Evolutionary conservation across 2,329 filamentous ascomycete genomes (phyloP).

Genomic region (Allantophomopsis cytisporea): DNA sequence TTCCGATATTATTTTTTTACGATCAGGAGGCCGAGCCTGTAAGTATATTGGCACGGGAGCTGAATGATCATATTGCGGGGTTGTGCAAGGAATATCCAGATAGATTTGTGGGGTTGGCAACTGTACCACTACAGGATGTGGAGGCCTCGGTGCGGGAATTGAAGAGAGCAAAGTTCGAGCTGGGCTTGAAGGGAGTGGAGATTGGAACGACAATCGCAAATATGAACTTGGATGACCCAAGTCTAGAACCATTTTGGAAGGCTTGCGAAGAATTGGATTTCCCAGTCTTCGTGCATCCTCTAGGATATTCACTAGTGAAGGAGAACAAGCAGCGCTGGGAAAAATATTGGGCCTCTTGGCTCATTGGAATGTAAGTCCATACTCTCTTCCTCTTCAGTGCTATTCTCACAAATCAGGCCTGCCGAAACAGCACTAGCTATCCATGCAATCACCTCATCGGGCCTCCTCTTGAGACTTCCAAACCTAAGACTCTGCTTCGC

Average conservation of each 20-base stretch:
- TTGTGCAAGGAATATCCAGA: slow-evolving; percentile 12
- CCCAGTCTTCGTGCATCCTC: slow-evolving; percentile 20
- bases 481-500: slow-evolving; percentile 19
- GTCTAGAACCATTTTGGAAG: slow-evolving; percentile 17
- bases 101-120: slow-evolving; percentile 20
- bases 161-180: slow-evolving; percentile 8
- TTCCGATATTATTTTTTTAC: slow-evolving; percentile 24
- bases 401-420: slow-evolving; percentile 6
- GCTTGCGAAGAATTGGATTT: slow-evolving; percentile 19
- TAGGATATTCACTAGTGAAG: slow-evolving; percentile 19
- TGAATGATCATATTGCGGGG: slow-evolving; percentile 19
- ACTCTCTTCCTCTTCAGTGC: no score
- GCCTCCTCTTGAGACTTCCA: slow-evolving; percentile 17
- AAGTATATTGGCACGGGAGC: slow-evolving; percentile 13
- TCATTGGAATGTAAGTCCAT: slow-evolving; percentile 19
- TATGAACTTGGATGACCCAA: slow-evolving; percentile 17
- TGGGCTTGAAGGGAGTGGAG: slow-evolving; percentile 18
- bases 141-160: slow-evolving; percentile 16
- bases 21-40: slow-evolving; percentile 18
- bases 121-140: slow-evolving; percentile 20
- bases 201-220: slow-evolving; percentile 19
- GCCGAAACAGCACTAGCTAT: slow-evolving; percentile 21
- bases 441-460: slow-evolving; percentile 18
- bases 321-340: slow-evolving; percentile 19
- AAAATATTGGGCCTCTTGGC: slow-evolving; percentile 20